Evolutionary conservation across 2,329 filamentous ascomycete genomes (phyloP).

Genomic region (Myrmaecium sp.): DNA sequence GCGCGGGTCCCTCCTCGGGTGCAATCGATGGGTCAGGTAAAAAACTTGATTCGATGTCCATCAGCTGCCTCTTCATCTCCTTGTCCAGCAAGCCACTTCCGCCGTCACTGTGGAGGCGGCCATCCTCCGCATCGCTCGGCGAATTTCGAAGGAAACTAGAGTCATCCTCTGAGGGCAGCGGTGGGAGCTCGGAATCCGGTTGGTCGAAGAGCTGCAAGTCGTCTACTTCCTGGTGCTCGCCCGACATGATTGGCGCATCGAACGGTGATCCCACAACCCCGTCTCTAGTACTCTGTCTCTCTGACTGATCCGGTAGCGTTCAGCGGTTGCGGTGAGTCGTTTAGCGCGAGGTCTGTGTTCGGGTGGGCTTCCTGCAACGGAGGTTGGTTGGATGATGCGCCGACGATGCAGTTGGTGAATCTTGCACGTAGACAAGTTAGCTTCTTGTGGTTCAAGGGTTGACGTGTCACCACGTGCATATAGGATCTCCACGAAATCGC

Average conservation of each 20-base stretch:
- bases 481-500: too few relatives aligned
- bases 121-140: slow-evolving; percentile 12
- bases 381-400: too few relatives aligned
- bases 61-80: slow-evolving; percentile 41
- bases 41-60: slow-evolving; percentile 48
- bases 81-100: slow-evolving; percentile 32
- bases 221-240: slow-evolving; percentile 13
- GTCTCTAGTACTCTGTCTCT: too few relatives aligned
- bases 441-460: too few relatives aligned
- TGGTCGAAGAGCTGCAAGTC: slow-evolving; percentile 17
- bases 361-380: too few relatives aligned
- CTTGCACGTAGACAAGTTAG: too few relatives aligned
- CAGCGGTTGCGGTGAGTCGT: too few relatives aligned
- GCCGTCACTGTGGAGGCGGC: slow-evolving; percentile 17
- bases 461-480: too few relatives aligned
- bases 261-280: too few relatives aligned
- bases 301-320: too few relatives aligned
- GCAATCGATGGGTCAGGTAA: slow-evolving; percentile 41
- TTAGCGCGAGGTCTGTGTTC: too few relatives aligned
- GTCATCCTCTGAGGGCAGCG: slow-evolving; percentile 22
- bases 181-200: slow-evolving; percentile 22
- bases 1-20: slow-evolving; percentile 8
- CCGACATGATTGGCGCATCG: slow-evolving; percentile 10
- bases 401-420: too few relatives aligned
- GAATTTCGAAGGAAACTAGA: slow-evolving; percentile 19